Evolutionary conservation across 164 flowering plant species (phyloP).

Genomic region (Umbilicus rupestris): DNA sequence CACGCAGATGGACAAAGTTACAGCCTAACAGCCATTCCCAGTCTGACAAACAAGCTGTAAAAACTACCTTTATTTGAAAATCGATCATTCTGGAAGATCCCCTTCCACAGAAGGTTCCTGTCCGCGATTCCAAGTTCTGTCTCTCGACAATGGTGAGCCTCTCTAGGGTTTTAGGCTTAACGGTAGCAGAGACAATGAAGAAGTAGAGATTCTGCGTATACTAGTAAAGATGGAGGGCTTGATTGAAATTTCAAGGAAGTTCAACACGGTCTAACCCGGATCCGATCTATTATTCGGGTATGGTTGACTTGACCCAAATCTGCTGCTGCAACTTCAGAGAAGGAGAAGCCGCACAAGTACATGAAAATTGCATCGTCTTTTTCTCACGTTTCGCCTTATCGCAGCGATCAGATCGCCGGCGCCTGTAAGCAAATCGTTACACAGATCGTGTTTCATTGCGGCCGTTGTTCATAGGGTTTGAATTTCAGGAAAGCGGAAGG

Average conservation of each 20-base stretch:
- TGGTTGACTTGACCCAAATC: constrained; percentile 1
- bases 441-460: neutral
- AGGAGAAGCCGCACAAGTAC: neutral
- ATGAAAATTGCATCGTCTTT: neutral
- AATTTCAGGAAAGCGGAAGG: neutral
- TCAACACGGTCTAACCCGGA: neutral
- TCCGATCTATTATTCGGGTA: neutral
- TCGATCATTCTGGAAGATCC: no score
- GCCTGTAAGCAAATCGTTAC: neutral
- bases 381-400: neutral
- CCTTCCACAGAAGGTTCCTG: no score
- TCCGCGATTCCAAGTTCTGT: no score
- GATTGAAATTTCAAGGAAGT: neutral
- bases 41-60: no score
- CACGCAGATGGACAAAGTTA: no score
- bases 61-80: no score
- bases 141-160: neutral
- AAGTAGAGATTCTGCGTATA: neutral
- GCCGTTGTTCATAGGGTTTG: neutral
- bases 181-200: neutral
- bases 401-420: constrained; percentile 3
- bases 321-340: neutral
- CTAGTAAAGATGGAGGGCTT: neutral
- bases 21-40: no score
- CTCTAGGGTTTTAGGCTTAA: neutral